Evolutionary conservation across 257 asterid species (phyloP), one percentile per base, ranked within the genome.

Genomic region (Solanum pennellii): DNA sequence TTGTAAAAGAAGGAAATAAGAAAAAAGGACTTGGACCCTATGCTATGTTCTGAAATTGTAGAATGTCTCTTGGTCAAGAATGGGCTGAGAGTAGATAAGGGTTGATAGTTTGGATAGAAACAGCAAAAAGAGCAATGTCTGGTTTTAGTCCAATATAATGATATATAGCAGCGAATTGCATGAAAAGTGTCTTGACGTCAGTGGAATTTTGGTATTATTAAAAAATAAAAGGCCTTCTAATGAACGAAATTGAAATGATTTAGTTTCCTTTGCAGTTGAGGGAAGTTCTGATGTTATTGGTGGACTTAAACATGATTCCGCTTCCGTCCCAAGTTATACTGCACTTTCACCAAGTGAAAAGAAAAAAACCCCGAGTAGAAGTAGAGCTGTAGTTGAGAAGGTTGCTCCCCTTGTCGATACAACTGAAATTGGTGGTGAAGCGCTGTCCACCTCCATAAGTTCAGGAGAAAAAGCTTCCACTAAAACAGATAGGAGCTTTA

Each of bases 401-500:
- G 86, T 71, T 72, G 84, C 85, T 23, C 49, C 75, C 71, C 89
- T 89, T 86, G 86, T 60, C 74, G 52, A 59, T 31, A 86, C 82
- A 59, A 82, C 79, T 62, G 83, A 42, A 60, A 80, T 68, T 74
- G 72, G 35, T 52, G 87, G 82, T 23, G 86, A 85, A 42, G 86
- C 42, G 37, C 49, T 88, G 84, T 77, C 35, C 49, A 62, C 87
- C 76, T 71, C 91, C 69, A 31, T 85, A 87, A 69, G 79, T 82
- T 88, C 91, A 66, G 93, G 87, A 87, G 91, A 82, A 65, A 90
- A 87, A 85, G 91, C 72, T 86, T 90, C 90, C 33, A 72, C 90
- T 37, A 90, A 86, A 89, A 96, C 91, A 86, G 97, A 93, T 86
- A 91, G 88, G 88, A 89, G 93, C 89, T 94, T 92, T 90, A 90